These are phyloP conservation scores for Thinopyrum elongatum DNA, from an alignment of 176 grass and related monocot species.

Conservation along the genomic window DNA sequence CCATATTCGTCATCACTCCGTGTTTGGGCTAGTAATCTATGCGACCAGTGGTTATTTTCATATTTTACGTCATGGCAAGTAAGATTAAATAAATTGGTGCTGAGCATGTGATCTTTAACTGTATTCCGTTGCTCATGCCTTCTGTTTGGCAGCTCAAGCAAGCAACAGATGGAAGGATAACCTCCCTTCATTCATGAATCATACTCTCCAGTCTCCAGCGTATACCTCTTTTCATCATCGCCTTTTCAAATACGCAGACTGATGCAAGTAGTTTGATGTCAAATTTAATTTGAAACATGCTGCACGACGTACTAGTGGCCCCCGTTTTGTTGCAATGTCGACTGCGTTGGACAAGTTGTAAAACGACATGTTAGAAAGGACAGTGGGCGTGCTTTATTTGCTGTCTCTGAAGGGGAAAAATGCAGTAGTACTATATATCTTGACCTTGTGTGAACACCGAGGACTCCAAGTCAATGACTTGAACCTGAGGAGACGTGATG, in stretches of 20 bases:
- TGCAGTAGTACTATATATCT: too few species aligned
- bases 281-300: too few species aligned
- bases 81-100: neutral
- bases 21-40: constrained; percentile 21
- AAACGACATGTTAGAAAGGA: neutral
- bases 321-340: too few species aligned
- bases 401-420: neutral
- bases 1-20: constrained; percentile 1
- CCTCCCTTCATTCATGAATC: neutral
- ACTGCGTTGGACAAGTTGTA: neutral
- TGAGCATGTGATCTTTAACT: constrained; percentile 28
- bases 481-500: constrained; percentile 3
- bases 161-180: neutral
- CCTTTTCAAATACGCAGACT: too few species aligned
- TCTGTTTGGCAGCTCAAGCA: neutral
- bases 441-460: constrained; percentile 41
- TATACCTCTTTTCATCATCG: too few species aligned
- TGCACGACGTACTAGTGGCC: too few species aligned
- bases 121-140: neutral
- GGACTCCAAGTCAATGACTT: constrained; percentile 21
- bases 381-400: neutral
- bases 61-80: neutral
- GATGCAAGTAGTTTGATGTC: too few species aligned
- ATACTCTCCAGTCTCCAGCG: neutral
- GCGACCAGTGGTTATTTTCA: neutral